Base-by-base conservation (phyloP, 768 basidiomycete species). In the Naganishia kalamii region DNA sequence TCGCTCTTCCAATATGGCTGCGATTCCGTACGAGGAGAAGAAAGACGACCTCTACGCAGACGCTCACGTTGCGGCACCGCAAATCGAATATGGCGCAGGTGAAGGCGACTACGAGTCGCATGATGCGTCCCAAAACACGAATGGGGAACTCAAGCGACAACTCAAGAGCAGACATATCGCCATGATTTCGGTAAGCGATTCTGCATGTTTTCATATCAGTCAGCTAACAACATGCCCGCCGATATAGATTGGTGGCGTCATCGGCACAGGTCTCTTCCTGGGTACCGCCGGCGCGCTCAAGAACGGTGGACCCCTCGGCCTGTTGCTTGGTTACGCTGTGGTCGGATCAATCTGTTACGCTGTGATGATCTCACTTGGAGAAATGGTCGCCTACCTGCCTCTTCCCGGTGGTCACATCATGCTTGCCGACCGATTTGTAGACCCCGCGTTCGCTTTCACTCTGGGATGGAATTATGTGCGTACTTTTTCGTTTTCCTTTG, bases 211-310 rank as follows among this genome's bases (percentile, higher is more conserved):
- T 10, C 47, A 7, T 48, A 10, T 48, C 10, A 17, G 17, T 40
- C 25, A 8, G 10, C 7, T 48, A 10, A 7, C 21, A 10, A 27
- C 47, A 10, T 7, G 19, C 46, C 41, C n/a, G 29, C 41, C 23
- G 40, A 3, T 60, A 33, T 32, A 40, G 37, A 52, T 67, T 86
- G 67, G 76, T 15, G 78, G 81, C 72, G 81, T 82, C 68, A 82
- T 83, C 61, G 64, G 60, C 32, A 65, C 67, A 10, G 86, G 87
- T 69, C 80, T 87, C 15, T 89, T 89, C 77, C 74, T 89, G 25
- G 77, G 77, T 63, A 77, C 77, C 23, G 85, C 82, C 27, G 74
- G 70, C 47, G 68, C 70, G 12, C 60, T 75, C n/a, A 65, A 67
- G 27, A 68, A 72, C 44, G 74, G 71, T 43, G 74, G 74, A 51